Evolutionary conservation across 345 rosid genomes (phyloP).

Genomic region (Draba incana): DNA sequence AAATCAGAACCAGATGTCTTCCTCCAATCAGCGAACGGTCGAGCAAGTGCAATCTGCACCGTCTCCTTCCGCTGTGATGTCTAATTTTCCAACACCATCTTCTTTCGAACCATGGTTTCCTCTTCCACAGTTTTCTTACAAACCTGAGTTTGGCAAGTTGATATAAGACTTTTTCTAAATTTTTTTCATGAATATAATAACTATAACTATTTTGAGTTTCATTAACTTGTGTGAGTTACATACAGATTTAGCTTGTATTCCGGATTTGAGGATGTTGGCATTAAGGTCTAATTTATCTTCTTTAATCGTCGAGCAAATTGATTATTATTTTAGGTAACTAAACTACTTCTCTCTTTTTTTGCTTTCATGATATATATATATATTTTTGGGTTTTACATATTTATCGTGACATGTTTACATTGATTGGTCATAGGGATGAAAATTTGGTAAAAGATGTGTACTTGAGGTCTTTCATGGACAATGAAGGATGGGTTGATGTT

Average conservation of each 20-base stretch:
- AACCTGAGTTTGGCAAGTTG: neutral
- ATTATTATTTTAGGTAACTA: conserved; percentile 25
- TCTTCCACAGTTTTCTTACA: neutral
- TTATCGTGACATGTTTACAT: neutral
- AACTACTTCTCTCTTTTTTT: neutral
- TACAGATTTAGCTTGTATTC: conserved; percentile 4
- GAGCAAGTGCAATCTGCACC: neutral
- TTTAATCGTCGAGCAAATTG: neutral
- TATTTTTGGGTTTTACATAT: too few relatives aligned
- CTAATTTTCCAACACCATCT: neutral
- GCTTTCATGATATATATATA: neutral
- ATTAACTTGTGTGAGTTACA: neutral
- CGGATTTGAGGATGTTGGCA: neutral
- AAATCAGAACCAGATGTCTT: too few relatives aligned
- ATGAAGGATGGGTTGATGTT: conserved; percentile 30
- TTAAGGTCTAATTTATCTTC: neutral
- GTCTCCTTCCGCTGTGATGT: neutral
- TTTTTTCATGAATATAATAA: too few relatives aligned
- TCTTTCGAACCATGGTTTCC: neutral
- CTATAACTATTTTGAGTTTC: too few relatives aligned
- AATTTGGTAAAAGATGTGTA: conserved; percentile 14
- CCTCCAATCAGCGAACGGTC: neutral
- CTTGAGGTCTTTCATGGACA: conserved; percentile 15
- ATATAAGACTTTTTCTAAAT: neutral
- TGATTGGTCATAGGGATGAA: neutral